Conservation (phyloP, 2,329 filamentous ascomycete species). For the Alternaria angustiovoidea region DNA sequence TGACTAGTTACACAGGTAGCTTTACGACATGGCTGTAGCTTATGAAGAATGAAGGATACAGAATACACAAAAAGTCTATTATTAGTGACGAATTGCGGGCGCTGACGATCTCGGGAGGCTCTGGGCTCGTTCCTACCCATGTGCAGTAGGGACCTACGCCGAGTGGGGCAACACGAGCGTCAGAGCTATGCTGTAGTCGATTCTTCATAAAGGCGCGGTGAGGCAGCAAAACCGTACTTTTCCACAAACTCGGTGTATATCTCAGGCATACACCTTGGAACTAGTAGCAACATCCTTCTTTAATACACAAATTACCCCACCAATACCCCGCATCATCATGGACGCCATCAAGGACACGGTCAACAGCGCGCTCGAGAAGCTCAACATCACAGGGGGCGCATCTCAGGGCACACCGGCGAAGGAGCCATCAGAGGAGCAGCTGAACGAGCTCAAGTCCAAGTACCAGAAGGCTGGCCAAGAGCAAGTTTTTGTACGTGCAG, state of each 20-base stretch:
- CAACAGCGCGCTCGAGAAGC: slow-evolving; percentile 54
- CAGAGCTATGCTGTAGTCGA: slow-evolving; percentile 27
- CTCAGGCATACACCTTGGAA: not conserved
- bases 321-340: slow-evolving; percentile 42
- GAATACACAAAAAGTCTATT: slow-evolving; percentile 27
- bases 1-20: not conserved
- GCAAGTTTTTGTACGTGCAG: slow-evolving; percentile 70
- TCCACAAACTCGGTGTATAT: slow-evolving; percentile 1
- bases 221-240: slow-evolving; percentile 8
- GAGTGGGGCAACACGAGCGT: slow-evolving; percentile 41
- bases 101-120: slow-evolving; percentile 27
- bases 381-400: slow-evolving; percentile 49
- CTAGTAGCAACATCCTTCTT: slow-evolving; percentile 10
- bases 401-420: slow-evolving; percentile 48
- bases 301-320: slow-evolving; percentile 12
- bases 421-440: slow-evolving; percentile 70
- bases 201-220: slow-evolving; percentile 14
- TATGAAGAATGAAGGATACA: slow-evolving; percentile 2
- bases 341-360: slow-evolving; percentile 53
- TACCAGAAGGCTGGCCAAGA: slow-evolving; percentile 79
- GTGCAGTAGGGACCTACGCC: slow-evolving; percentile 34
- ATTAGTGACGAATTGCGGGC: slow-evolving; percentile 39
- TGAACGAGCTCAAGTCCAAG: slow-evolving; percentile 73
- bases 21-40: not conserved
- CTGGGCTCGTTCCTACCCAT: slow-evolving; percentile 14